Base-by-base conservation (phyloP, 2,329 filamentous ascomycete species). In the Curvularia sp. region DNA sequence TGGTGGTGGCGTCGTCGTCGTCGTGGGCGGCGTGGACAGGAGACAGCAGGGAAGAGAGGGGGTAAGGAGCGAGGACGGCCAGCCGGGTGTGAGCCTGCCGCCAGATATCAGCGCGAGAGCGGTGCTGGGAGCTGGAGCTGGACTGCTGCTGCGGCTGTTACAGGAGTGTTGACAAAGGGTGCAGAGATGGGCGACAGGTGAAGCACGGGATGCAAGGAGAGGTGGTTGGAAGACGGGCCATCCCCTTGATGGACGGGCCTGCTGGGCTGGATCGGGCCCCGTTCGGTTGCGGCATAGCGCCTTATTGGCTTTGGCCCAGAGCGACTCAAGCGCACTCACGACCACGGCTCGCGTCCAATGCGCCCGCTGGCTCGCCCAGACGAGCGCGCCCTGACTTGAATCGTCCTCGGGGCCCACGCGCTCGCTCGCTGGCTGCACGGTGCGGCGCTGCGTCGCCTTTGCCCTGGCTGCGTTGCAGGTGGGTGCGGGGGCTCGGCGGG, bases 61-160 rank as follows among this genome's bases (percentile, higher is more conserved):
- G 57, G 53, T 67, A 75, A 76, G 73, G 71, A 75, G 72, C 71
- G 73, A 65, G 66, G 66, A 66, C 63, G 66, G 69, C 69, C 68
- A 70, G 67, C 68, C 66, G 64, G 64, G 63, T 57, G 63, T 57
- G 62, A 61, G 60, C 57, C 66, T 64, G 64, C 64, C 68, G 65
- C 65, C 62, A 64, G 59, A 61, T 65, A 60, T 63, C 66, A 68
- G 69, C 64, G 63, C 71, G 65, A 68, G 53, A 43, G 63, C 63
- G 57, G 60, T 60, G 55, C 62, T 55, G 68, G 33, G 24, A 26
- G 33, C 13, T 38, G 33, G 2, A n/a, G 28, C 44, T 28, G 20
- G 26, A 65, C 63, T 61, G 64, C 66, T 31, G 24, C 42, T 24
- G 64, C 10, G 42, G 24, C 4, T 44, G 42, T 22, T 5, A 65